Conservation (phyloP, 140 eudicot species). For the Bidens hawaiensis region DNA sequence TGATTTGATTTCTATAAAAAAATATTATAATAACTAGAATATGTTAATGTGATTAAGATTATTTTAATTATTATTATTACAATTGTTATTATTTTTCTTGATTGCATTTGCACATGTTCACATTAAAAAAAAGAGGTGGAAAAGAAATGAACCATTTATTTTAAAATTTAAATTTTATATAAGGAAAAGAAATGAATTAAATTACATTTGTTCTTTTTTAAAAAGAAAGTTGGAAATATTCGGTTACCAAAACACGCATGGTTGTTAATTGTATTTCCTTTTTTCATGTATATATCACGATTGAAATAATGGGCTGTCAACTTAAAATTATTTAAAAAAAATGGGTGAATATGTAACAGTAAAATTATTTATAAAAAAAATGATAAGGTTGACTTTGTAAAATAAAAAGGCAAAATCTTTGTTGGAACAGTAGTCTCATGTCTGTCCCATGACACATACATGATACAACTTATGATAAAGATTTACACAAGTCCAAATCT, state of each 20-base stretch:
- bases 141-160: no score
- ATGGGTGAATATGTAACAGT: constrained; percentile 14
- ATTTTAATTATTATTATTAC: no score
- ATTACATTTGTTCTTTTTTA: no score
- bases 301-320: neutral
- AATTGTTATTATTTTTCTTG: no score
- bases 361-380: neutral
- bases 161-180: no score
- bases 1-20: no score
- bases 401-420: neutral
- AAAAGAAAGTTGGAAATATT: neutral
- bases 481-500: neutral
- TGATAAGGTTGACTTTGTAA: constrained; percentile 13
- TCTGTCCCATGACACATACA: constrained; percentile 6
- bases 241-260: neutral
- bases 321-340: neutral
- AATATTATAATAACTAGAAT: no score
- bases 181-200: no score
- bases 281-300: neutral
- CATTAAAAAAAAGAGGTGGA: no score
- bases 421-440: neutral
- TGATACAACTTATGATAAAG: constrained; percentile 4
- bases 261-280: neutral
- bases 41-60: no score
- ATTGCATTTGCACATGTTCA: no score